Evolutionary conservation across 441 rosid genomes (phyloP).

Genomic region (Aleurites moluccanus): DNA sequence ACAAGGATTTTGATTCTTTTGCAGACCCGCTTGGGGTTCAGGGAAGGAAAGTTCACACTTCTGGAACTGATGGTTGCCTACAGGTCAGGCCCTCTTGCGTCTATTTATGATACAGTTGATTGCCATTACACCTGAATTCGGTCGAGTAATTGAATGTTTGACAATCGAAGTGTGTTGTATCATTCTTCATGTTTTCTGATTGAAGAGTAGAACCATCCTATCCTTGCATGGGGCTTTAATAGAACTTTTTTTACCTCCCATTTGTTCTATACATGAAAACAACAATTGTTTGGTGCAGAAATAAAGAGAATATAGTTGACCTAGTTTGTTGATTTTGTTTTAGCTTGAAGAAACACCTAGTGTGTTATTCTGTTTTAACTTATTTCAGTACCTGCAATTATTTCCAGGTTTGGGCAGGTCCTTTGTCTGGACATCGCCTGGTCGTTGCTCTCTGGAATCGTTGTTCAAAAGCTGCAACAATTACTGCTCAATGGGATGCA

Average conservation of each 20-base stretch:
- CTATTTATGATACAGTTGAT: constrained; percentile 9
- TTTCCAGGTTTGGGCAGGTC: constrained; percentile 89
- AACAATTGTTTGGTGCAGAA: not conserved
- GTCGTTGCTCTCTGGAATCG: constrained; percentile 90
- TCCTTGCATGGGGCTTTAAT: not conserved
- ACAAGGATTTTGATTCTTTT: constrained; percentile 28
- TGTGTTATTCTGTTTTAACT: not conserved
- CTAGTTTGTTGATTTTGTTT: not conserved
- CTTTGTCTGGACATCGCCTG: constrained; percentile 66
- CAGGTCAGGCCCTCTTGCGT: constrained; percentile 48
- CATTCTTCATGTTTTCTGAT: not conserved
- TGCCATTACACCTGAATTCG: not conserved
- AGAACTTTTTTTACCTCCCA: not conserved
- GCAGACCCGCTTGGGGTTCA: constrained; percentile 93
- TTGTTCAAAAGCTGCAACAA: constrained; percentile 59
- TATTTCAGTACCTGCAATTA: not conserved
- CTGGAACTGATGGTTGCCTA: constrained; percentile 62
- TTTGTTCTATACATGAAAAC: not conserved
- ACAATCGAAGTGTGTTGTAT: not conserved
- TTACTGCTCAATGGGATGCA: constrained; percentile 65
- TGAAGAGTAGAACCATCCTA: not conserved
- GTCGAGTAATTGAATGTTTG: constrained; percentile 1
- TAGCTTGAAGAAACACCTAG: not conserved
- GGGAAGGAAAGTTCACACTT: constrained; percentile 69
- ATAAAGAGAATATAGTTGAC: not conserved